Base-by-base conservation (phyloP, 139 green algal genomes). In the Tetradesmus obliquus region DNA sequence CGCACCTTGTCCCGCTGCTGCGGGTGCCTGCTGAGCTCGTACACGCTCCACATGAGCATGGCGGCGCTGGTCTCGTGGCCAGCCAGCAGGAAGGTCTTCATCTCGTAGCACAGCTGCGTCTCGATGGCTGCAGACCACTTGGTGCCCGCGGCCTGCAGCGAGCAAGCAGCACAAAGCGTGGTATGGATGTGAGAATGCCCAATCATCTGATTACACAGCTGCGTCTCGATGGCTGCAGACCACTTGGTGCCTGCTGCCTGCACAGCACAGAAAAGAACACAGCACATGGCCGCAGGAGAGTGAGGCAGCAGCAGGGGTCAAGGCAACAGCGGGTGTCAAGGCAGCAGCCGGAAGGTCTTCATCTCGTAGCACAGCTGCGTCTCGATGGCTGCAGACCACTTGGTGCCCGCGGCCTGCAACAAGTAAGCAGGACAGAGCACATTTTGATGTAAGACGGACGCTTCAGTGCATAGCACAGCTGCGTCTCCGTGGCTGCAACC, bases 61-160 rank as follows among this genome's bases (percentile, higher is more conserved):
- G 97, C 97, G 4, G 98, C 96, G 91, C 93, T 97, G 12, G 98
- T 99, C 93, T 99, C 98, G 92, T 99, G 98, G 2, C 98, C 98
- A 17, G 98, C 98, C 88, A 99, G 94, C 91, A 99, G 91, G 87
- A 99, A 99, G 3, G 98, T 99, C 95, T 91, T 99, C 55, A 99
- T 93, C 95, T 99, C 98, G 92, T 97, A 99, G 93, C 97, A 99
- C 92, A 99, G 95, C 96, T 99, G 98, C 58, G 86, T 91, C 92
- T 99, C 96, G 45, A 97, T 93, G 9, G 88, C 94, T 1, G 91
- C 5, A 55, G 82, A 94, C 96, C 96, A 98, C 69, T 86, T 85
- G 57, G 95, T 93, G 51, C 96, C 97, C 3, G 91, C 58, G 45
- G 94, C 94, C 93, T 97, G 92, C 76, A 93, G 55, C 3, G n/a